phyloP scores from a whole-genome alignment of 805 yeast species.

The Wickerhamiella domercqiae region DNA sequence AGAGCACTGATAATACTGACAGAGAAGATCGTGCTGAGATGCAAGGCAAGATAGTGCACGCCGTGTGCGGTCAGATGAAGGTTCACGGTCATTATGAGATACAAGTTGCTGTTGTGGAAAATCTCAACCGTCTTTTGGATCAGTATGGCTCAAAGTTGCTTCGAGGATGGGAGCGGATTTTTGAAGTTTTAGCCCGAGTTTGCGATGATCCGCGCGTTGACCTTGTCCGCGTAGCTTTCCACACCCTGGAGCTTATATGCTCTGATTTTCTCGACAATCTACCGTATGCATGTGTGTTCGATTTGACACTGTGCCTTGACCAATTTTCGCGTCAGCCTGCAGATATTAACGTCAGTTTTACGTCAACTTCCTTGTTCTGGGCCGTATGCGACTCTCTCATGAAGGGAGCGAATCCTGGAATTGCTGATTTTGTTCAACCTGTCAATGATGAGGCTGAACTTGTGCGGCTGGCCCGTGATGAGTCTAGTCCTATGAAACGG shows the following conservation, averaged over 20 bases:
- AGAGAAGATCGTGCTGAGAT: constrained; percentile 4
- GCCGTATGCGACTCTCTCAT: constrained; percentile 59
- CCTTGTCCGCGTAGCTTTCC: constrained; percentile 50
- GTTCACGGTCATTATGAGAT: constrained; percentile 54
- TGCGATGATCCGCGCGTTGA: constrained; percentile 18
- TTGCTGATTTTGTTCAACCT: constrained; percentile 2
- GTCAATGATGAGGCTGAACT: constrained; percentile 11
- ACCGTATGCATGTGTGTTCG: constrained; percentile 48
- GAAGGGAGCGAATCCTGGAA: constrained; percentile 16
- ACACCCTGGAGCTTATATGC: constrained; percentile 64
- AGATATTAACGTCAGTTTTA: constrained; percentile 78
- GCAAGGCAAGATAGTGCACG: constrained; percentile 29
- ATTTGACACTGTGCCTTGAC: constrained; percentile 54
- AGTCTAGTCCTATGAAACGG: constrained; percentile 9
- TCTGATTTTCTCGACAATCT: constrained; percentile 69
- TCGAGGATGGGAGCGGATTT: constrained; percentile 60
- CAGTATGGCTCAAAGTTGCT: constrained; percentile 50
- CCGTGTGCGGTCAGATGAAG: constrained; percentile 31
- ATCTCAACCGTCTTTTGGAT: constrained; percentile 59
- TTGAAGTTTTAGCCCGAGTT: constrained; percentile 33
- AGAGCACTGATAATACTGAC: neutral
- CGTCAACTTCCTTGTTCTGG: constrained; percentile 89
- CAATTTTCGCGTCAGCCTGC: constrained; percentile 54
- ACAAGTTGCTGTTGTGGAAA: constrained; percentile 43
- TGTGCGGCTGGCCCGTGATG: constrained; percentile 18